These are phyloP conservation scores for Linnemannia exigua DNA, from an alignment of 192 early-diverging fungal species.

Conservation along the genomic window DNA sequence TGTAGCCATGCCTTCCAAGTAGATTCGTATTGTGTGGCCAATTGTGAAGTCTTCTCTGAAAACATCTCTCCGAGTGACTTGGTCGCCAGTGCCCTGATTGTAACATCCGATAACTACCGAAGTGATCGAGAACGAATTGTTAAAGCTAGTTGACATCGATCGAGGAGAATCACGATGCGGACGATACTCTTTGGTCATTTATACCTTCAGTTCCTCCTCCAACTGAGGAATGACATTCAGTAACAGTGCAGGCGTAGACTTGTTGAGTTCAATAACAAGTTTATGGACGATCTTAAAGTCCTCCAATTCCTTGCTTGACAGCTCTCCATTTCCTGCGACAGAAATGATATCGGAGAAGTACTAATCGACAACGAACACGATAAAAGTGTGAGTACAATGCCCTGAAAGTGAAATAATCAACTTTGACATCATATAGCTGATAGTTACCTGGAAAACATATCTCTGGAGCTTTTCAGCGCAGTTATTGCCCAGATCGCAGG, in stretches of 20 bases:
- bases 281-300: slow-evolving; percentile 80
- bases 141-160: neutral
- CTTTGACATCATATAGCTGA: neutral
- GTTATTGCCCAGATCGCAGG: slow-evolving; percentile 83
- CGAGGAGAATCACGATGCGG: neutral
- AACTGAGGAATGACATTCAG: slow-evolving; percentile 94
- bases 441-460: slow-evolving; percentile 86
- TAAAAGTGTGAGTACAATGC: neutral
- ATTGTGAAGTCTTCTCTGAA: slow-evolving; percentile 76
- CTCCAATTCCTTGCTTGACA: slow-evolving; percentile 61
- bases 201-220: slow-evolving; percentile 89
- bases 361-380: slow-evolving; percentile 36
- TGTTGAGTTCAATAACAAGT: slow-evolving; percentile 87
- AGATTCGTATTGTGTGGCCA: slow-evolving; percentile 81
- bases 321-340: slow-evolving; percentile 62
- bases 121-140: neutral
- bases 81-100: slow-evolving; percentile 83
- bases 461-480: slow-evolving; percentile 88
- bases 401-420: neutral
- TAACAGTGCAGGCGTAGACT: slow-evolving; percentile 79
- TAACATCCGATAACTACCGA: slow-evolving; percentile 76
- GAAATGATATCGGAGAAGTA: slow-evolving; percentile 90
- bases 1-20: slow-evolving; percentile 91
- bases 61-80: slow-evolving; percentile 92
- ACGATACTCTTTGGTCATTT: neutral